Evolutionary conservation across 108 stramenopile genomes (phyloP).

Genomic region (Schizochytrium sp.): DNA sequence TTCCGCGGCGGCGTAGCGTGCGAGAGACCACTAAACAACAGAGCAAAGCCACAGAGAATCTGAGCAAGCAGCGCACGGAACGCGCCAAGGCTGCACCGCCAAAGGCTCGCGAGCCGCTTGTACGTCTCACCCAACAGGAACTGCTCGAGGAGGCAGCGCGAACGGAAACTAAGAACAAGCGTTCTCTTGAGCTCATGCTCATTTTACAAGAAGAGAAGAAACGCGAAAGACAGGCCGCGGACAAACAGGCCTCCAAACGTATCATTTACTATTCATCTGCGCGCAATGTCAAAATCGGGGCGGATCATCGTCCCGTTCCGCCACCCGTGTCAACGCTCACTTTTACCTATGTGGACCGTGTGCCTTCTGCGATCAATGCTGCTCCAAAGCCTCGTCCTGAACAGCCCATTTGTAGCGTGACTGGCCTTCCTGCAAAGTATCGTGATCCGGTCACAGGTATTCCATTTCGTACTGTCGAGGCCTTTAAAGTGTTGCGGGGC

Average conservation of each 20-base stretch:
- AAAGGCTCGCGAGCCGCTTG: slow-evolving; percentile 8
- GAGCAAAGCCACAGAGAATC: neutral
- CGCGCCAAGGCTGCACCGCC: neutral
- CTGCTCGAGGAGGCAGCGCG: slow-evolving; percentile 35
- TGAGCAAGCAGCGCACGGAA: slow-evolving; percentile 15
- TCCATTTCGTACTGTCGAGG: slow-evolving; percentile 17
- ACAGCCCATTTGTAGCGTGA: slow-evolving; percentile 30
- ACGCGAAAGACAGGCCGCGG: neutral
- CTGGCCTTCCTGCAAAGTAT: slow-evolving; percentile 34
- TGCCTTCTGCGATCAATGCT: slow-evolving; percentile 1
- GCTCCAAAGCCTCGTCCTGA: neutral
- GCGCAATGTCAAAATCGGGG: neutral
- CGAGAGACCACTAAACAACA: slow-evolving; percentile 4
- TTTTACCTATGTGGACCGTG: slow-evolving; percentile 2
- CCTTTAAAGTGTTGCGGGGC: neutral
- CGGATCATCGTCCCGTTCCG: neutral
- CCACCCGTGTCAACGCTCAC: neutral
- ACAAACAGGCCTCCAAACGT: slow-evolving; percentile 28
- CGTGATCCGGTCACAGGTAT: slow-evolving; percentile 37
- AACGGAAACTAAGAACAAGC: neutral
- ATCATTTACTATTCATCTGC: neutral
- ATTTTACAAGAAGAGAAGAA: slow-evolving; percentile 5
- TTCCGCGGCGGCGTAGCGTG: neutral
- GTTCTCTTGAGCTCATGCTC: slow-evolving; percentile 6
- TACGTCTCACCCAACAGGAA: slow-evolving; percentile 38